A percentile compares a stretch with the other conserved stretches of the same genome.
Evolutionary conservation across 2,329 filamentous ascomycete species (phyloP).

Genomic region (Neospermospora avenae): DNA sequence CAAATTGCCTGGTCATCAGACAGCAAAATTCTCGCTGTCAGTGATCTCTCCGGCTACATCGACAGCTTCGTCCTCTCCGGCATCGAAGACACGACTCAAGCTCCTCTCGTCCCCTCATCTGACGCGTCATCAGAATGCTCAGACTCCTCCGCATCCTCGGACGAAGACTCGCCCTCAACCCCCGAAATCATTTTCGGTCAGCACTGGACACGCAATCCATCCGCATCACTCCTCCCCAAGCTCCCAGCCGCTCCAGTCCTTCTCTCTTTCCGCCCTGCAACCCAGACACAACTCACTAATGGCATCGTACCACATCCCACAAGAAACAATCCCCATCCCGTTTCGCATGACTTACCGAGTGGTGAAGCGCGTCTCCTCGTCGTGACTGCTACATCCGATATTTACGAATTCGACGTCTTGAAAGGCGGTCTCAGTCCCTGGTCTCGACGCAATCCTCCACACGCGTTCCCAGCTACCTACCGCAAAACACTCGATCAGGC

Average conservation of each 20-base stretch:
- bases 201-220: slow-evolving; percentile 73
- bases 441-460: slow-evolving; percentile 79
- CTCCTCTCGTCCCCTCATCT: slow-evolving; percentile 36
- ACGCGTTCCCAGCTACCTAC: slow-evolving; percentile 71
- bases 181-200: slow-evolving; percentile 53
- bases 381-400: slow-evolving; percentile 61
- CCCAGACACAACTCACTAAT: slow-evolving; percentile 39
- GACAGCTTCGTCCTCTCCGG: slow-evolving; percentile 79
- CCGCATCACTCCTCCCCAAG: slow-evolving; percentile 65
- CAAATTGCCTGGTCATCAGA: slow-evolving; percentile 77
- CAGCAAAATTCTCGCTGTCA: slow-evolving; percentile 72
- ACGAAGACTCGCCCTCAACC: slow-evolving; percentile 47
- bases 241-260: slow-evolving; percentile 62
- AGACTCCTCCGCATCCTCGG: slow-evolving; percentile 41
- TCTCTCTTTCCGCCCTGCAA: slow-evolving; percentile 61
- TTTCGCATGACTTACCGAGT: slow-evolving; percentile 50
- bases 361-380: slow-evolving; percentile 53
- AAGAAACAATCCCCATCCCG: slow-evolving; percentile 29
- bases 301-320: slow-evolving; percentile 34
- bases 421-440: slow-evolving; percentile 76
- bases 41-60: slow-evolving; percentile 79
- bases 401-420: slow-evolving; percentile 78
- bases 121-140: slow-evolving; percentile 36
- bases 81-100: slow-evolving; percentile 47
- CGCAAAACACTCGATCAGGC: slow-evolving; percentile 72